A percentile compares a stretch with the other conserved stretches of the same genome.
phyloP scores from a whole-genome alignment of 495 filamentous ascomycete species.

The Hypoxylon rickii region DNA sequence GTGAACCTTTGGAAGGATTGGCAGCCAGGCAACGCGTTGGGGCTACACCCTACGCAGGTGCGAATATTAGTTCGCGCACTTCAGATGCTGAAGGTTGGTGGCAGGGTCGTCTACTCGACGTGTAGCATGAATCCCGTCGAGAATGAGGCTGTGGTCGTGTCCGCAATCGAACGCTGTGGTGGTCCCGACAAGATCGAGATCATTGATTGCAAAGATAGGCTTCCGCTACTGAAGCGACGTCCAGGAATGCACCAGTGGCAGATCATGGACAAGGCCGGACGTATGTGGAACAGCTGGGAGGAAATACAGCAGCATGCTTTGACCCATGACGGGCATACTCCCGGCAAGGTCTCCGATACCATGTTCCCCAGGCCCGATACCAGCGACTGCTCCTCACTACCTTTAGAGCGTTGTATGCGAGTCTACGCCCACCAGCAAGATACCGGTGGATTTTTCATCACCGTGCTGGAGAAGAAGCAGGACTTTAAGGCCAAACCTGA shows the following conservation, averaged over 20 bases:
- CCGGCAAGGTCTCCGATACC: constrained; percentile 67
- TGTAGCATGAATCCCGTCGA: constrained; percentile 98
- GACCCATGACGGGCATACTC: constrained; percentile 59
- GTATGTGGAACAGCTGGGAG: constrained; percentile 75
- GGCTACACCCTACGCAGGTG: constrained; percentile 80
- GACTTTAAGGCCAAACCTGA: constrained; percentile 88
- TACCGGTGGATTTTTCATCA: constrained; percentile 96
- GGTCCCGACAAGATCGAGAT: constrained; percentile 80
- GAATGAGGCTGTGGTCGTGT: constrained; percentile 87
- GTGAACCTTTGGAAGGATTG: constrained; percentile 91
- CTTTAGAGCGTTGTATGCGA: constrained; percentile 86
- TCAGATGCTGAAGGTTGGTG: constrained; percentile 95
- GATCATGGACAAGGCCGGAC: constrained; percentile 81
- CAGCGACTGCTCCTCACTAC: constrained; percentile 61
- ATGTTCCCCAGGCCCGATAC: constrained; percentile 76
- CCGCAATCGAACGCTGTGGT: constrained; percentile 88
- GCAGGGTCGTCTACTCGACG: constrained; percentile 93
- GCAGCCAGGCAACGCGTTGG: constrained; percentile 80
- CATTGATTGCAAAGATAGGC: constrained; percentile 75
- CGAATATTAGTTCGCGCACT: constrained; percentile 90
- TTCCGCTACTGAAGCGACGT: constrained; percentile 75
- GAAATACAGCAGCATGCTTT: constrained; percentile 70
- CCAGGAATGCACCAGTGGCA: constrained; percentile 79
- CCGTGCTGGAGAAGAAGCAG: constrained; percentile 84
- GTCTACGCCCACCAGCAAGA: constrained; percentile 95